A percentile compares a stretch with the other conserved stretches of the same genome.
phyloP scores from a whole-genome alignment of 352 stramenopile species.

The Globisporangium spiculum region DNA sequence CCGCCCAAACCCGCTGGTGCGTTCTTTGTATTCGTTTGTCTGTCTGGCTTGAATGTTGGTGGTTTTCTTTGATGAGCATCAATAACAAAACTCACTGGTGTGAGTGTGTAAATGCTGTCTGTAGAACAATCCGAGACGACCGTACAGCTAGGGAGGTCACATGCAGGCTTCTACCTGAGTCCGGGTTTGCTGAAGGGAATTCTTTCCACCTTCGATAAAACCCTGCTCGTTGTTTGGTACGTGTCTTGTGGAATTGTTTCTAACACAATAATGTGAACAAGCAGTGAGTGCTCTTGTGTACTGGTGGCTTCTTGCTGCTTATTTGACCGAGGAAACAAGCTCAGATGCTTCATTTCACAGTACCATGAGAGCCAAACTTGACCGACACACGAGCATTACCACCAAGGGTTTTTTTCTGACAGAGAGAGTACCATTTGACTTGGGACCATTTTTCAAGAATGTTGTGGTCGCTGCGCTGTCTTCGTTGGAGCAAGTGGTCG shows the following conservation, averaged over 20 bases:
- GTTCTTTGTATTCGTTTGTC: neutral
- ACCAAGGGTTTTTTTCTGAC: no score
- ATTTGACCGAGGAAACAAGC: neutral
- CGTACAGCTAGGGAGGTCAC: slow-evolving; percentile 15
- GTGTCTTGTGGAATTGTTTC: neutral
- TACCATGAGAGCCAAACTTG: no score
- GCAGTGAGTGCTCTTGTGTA: neutral
- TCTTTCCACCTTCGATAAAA: neutral
- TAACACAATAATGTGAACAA: neutral
- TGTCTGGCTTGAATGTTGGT: neutral
- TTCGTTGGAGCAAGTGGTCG: neutral
- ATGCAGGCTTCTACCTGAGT: no score
- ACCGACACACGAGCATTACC: no score
- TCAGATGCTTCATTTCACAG: neutral
- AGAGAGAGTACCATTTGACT: no score
- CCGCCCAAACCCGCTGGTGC: slow-evolving; percentile 22
- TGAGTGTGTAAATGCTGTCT: neutral
- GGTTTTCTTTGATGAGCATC: neutral
- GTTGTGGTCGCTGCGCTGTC: slow-evolving; percentile 4
- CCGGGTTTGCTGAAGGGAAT: neutral
- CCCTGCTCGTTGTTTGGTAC: neutral
- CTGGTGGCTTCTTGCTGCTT: neutral
- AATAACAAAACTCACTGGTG: neutral
- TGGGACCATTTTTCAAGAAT: no score
- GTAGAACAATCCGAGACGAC: slow-evolving; percentile 22